Evolutionary conservation across 2,329 filamentous ascomycete species (phyloP), one percentile per base, ranked within the genome.

Genomic region (Coniochaeta ligniaria): DNA sequence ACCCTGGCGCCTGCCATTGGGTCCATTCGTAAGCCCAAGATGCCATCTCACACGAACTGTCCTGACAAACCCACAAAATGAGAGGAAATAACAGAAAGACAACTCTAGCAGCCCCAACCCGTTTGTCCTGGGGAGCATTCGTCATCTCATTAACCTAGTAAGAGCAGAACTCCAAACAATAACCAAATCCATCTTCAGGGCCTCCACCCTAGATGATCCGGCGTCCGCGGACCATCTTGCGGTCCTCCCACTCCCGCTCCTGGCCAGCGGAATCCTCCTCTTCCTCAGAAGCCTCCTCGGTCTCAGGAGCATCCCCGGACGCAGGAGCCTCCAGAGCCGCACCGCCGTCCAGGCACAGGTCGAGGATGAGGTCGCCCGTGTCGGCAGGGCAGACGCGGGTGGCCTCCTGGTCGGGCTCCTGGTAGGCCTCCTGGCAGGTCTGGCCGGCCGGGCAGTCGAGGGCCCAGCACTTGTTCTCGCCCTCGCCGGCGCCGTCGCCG

Each of bases 321-420:
- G 17, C 16, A n/a, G 38, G 16, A 6, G 38, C 38, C 16, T n/a
- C 38, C 38, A 41, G 11, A n/a, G 35, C 7, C 35, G 35, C 12
- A 36, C 35, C 43, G 22, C 47, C 47, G 22, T n/a, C 47, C 47
- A 61, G 58, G 58, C 62, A 63, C 38, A 63, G 52, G 47, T 61
- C 62, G 12, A 63, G 12, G 54, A 60, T 59, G 36, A 63, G 57
- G 31, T 61, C 60, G n/a, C 62, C 62, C 24, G 58, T 61, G 31
- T 63, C 47, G 22, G 20, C 16, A 11, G 62, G 60, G 55, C 62
- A 63, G 14, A 22, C 58, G 3, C 47, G 16, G 14, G 62, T 63
- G 6, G 60, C 58, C 17, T 20, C n/a, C 28, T 63, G 60, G 26
- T 60, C 54, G 26, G 62, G 62, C 14, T 56, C n/a, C 43, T 63